A percentile compares a stretch with the other conserved stretches of the same genome.
Evolutionary conservation across 306 rosid genomes (phyloP).

Genomic region (Cucumis sativus): Cucumber_9930_V3 NC_026658.2:18712001-18712500

Average conservation of each 20-base stretch:
- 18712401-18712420: not conserved
- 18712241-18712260: not conserved
- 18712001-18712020: constrained; percentile 22
- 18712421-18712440: not conserved
- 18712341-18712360: not conserved
- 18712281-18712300: constrained; percentile 32
- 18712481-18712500: not conserved
- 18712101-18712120: constrained; percentile 43
- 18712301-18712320: not conserved
- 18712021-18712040: constrained; percentile 28
- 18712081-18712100: constrained; percentile 55
- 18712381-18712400: constrained; percentile 15
- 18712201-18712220: constrained; percentile 42
- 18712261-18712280: constrained; percentile 26
- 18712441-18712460: not conserved
- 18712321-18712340: not conserved
- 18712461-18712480: not conserved
- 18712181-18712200: constrained; percentile 36
- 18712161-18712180: constrained; percentile 42
- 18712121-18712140: constrained; percentile 67
- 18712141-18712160: constrained; percentile 78
- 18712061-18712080: constrained; percentile 30
- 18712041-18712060: constrained; percentile 29
- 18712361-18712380: constrained; percentile 3
- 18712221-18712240: not conserved